Base-by-base conservation (phyloP, 345 rosid species). In the Gossypium arboreum region DNA sequence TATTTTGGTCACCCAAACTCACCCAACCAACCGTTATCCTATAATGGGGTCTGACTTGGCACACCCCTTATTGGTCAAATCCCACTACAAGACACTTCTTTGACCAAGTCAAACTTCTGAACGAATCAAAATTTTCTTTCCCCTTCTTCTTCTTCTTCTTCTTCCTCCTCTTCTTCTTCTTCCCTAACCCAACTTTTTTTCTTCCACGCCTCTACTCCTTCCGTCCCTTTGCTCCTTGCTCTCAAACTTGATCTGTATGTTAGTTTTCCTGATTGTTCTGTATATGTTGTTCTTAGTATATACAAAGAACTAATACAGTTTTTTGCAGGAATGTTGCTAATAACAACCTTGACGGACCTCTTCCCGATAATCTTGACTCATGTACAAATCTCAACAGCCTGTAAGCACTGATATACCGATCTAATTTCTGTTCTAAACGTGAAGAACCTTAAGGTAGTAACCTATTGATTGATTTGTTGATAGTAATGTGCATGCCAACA, bases 361-460 rank as follows among this genome's bases (percentile, higher is more conserved):
- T 93, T 77, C 99, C 99, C 52, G 92, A 84, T 75, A 85, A 90
- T 76, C 86, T 93, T 56, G 91, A 94, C 80, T 91, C 96, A 2
- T 95, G 98, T 73, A 88, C 91, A 24, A 93, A 91, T 83, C 90
- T 95, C 76, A 95, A 89, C 79, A 93, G 94, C 85, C 90, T 95
- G 97, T 93, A 86, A 70, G 93, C 48, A 66, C 51, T 43, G 2
- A 50, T 43, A 25, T 7, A 9, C 6, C 39, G 27, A 22, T 22
- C 27, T 3, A 57, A 20, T 9, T 48, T 18, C 27, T 63, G 10
- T 29, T 73, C 61, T 66, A 11, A 45, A 45, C 39, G 61, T 65
- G 6, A 25, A 18, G 34, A 13, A 52, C 34, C 60, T 66, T 41
- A 20, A 62, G 25, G 45, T 79, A 29, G 17, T 55, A 27, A 70